Evolutionary conservation across 106 monocot genomes (phyloP).

Genomic region (Dendrobium catenatum): DNA sequence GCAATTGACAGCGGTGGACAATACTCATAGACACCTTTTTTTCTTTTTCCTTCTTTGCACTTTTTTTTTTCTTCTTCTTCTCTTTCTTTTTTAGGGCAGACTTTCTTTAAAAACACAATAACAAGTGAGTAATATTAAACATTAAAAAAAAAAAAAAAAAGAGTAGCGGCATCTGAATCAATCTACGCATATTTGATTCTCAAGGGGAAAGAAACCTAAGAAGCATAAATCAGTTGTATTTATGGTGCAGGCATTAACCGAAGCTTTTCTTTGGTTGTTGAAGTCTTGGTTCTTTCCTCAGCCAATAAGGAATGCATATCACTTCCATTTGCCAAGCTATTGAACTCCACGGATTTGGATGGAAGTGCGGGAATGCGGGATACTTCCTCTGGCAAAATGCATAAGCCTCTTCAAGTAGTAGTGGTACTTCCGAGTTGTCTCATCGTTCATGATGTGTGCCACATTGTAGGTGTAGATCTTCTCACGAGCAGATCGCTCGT

Average conservation of each 20-base stretch:
- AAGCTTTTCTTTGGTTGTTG: conserved; percentile 45
- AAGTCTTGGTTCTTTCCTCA: conserved; percentile 34
- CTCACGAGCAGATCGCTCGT: conserved; percentile 94
- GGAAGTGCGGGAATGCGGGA: conserved; percentile 68
- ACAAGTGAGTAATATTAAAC: neutral
- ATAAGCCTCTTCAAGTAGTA: conserved; percentile 93
- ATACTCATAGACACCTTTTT: too few species aligned
- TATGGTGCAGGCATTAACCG: conserved; percentile 46
- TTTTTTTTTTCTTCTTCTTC: too few species aligned
- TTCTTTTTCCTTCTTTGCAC: too few species aligned
- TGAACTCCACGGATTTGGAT: conserved; percentile 95
- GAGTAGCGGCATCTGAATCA: neutral
- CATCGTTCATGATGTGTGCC: conserved; percentile 97
- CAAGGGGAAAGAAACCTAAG: neutral
- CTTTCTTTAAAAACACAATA: too few species aligned
- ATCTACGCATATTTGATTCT: neutral
- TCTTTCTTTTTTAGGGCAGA: too few species aligned
- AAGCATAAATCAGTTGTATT: neutral
- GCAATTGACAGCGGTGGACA: too few species aligned
- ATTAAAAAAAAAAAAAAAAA: neutral
- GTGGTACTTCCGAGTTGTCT: conserved; percentile 90
- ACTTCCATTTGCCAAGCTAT: conserved; percentile 92
- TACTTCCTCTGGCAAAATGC: conserved; percentile 79
- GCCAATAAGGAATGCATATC: conserved; percentile 63
- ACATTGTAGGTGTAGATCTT: conserved; percentile 98